Evolutionary conservation across 768 basidiomycete species (phyloP), one percentile per base, ranked within the genome.

Genomic region (Russula sp.): DNA sequence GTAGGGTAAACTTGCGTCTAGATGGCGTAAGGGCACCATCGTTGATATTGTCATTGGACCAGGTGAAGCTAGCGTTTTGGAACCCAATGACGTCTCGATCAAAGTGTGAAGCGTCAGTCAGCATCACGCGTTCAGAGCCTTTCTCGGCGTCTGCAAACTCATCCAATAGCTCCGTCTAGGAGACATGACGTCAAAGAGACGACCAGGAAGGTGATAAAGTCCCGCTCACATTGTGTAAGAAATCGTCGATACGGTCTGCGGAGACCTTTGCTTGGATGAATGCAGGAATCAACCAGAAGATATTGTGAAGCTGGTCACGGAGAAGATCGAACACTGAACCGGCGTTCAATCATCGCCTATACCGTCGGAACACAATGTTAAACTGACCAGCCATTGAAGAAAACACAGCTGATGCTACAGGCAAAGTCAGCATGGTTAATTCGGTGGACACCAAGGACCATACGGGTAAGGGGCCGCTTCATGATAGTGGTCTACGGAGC

Each of bases 31-130:
- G n/a, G 10, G 68, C 60, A 57, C 74, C 75, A 44, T 73, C 73
- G 32, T 67, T 54, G n/a, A 31, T 31, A 44, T 69, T 66, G 27
- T 73, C 77, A 34, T 71, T 71, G 0, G 79, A 77, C 86, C 86
- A 88, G 0, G 78, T 71, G 66, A 86, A 88, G 4, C 70, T 74
- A 1, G 84, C 81, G 64, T 85, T 74, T 13, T 77, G 73, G 67
- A 86, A 82, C 3, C 84, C 83, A 51, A 85, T 79, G n/a, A 61
- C 65, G 14, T 59, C 57, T 18, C 56, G 64, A 49, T 60, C 66
- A 40, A 62, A 56, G 20, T 66, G 61, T 1, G 67, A 62, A 27
- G 61, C 67, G 16, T 66, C 65, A 4, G 65, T 64, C 9, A 66
- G 35, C 65, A 66, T 66, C 22, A 59, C 32, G 34, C 59, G 62